Evolutionary conservation across 1,284 basidiomycete genomes (phyloP), one percentile per base, ranked within the genome.

Genomic region (Omphalotus olearius): DNA sequence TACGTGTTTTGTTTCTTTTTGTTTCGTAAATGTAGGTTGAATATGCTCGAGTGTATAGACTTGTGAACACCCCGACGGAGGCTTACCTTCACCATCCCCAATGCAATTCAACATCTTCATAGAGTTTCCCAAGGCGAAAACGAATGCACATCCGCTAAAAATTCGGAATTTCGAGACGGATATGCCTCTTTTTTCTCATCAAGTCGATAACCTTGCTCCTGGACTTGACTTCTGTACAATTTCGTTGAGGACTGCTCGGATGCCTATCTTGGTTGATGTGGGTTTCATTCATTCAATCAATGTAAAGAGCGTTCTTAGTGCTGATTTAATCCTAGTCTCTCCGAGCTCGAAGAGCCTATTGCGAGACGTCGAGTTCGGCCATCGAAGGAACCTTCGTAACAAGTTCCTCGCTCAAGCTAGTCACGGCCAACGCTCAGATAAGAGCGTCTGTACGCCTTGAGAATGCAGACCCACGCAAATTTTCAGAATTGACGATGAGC

Each of bases 81-180:
- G 23, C 14, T 13, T 23, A 14, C 20, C 6, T 7, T 13, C 13
- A 14, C 11, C 6, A 42, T 18, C 2, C 41, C 26, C 4, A n/a
- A 20, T 17, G 2, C 37, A 36, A 38, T n/a, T 39, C 14, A 39
- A 39, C n/a, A 37, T 51, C 11, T n/a, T 51, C 4, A 42, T 51
- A 20, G 45, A 42, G 7, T 43, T 51, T 11, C 50, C 50, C 11
- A 44, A 45, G 17, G 3, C 43, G 9, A 9, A 33, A 33, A 3
- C 30, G 30, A 13, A 2, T 13, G 35, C 7, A 17, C 7, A n/a
- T 30, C 11, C 28, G 3, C 26, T 51, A 9, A 39, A 51, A 26
- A 25, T 51, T 23, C 37, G 39, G 16, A 51, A 40, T 23, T 51
- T 45, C 23, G 50, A 51, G 25, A 51, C 50, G 7, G 43, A 51